Conservation (phyloP, 2,329 filamentous ascomycete genomes). For the Penicillium sp. region DNA sequence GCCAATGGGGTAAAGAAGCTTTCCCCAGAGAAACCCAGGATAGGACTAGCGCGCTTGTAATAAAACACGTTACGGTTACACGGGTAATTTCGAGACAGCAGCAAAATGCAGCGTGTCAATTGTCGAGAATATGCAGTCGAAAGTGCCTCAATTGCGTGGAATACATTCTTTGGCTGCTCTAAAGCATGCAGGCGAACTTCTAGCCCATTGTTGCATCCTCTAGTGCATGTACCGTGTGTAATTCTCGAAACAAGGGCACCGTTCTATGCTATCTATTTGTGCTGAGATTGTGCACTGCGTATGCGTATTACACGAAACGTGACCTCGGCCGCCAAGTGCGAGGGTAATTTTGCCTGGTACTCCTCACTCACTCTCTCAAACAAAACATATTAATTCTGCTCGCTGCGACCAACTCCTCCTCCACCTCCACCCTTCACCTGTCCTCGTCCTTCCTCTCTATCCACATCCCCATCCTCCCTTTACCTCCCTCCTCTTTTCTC, state of each 20-base stretch:
- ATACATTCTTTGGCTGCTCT: no score
- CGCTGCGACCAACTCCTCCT: neutral
- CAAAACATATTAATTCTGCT: neutral
- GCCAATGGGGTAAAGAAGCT: slow-evolving; percentile 3
- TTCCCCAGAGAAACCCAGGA: slow-evolving; percentile 5
- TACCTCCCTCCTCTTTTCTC: slow-evolving; percentile 18
- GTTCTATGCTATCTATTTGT: neutral
- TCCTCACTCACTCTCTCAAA: neutral
- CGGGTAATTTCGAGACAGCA: neutral
- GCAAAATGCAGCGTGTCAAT: neutral
- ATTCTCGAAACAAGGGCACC: no score
- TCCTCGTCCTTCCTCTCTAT: slow-evolving; percentile 16
- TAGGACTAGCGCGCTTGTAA: slow-evolving; percentile 6
- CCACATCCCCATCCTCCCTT: slow-evolving; percentile 16
- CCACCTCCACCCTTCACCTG: slow-evolving; percentile 9
- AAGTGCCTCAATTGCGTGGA: no score
- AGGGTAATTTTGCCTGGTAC: neutral
- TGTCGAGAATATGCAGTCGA: no score
- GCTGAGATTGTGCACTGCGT: neutral
- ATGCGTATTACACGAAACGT: neutral
- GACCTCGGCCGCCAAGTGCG: neutral
- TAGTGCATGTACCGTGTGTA: no score
- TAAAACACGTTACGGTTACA: slow-evolving; percentile 6
- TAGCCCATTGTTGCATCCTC: no score
- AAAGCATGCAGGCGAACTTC: no score